These are phyloP conservation scores for Scalesia atractyloides DNA, from an alignment of 129 eudicot genomes.

Conservation along the genomic window DNA sequence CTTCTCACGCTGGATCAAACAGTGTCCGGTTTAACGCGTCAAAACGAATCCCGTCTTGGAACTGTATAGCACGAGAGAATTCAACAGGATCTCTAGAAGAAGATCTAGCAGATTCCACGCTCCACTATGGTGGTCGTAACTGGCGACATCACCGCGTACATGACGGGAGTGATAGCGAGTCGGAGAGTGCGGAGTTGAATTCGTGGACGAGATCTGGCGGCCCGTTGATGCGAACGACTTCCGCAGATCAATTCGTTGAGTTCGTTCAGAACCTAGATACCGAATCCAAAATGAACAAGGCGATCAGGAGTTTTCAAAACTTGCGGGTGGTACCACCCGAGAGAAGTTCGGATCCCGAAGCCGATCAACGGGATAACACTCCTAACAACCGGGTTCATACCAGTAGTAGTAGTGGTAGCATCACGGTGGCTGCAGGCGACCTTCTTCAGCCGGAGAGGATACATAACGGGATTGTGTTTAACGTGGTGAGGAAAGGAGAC, in stretches of 20 bases:
- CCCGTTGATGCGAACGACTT: conserved; percentile 90
- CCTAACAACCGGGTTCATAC: conserved; percentile 18
- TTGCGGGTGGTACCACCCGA: conserved; percentile 59
- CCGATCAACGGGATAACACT: conserved; percentile 34
- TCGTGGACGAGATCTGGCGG: conserved; percentile 96
- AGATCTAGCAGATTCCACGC: conserved; percentile 51
- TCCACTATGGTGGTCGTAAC: conserved; percentile 53
- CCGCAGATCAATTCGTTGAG: conserved; percentile 69
- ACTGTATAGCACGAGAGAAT: conserved; percentile 85
- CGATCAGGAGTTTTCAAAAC: conserved; percentile 41
- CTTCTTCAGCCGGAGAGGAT: conserved; percentile 75
- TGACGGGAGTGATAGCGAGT: conserved; percentile 83
- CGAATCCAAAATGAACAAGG: conserved; percentile 48
- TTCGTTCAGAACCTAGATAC: conserved; percentile 67
- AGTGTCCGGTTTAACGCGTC: conserved; percentile 70
- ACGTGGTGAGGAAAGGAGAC: conserved; percentile 70
- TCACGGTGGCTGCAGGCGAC: conserved; percentile 80
- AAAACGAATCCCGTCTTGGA: conserved; percentile 93
- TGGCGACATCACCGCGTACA: conserved; percentile 52
- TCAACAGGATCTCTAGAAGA: conserved; percentile 95
- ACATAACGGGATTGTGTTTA: conserved; percentile 75
- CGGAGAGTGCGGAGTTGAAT: conserved; percentile 56
- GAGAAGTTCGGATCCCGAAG: conserved; percentile 51
- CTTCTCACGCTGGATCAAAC: conserved; percentile 53
- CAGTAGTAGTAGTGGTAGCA: conserved; percentile 47